Base-by-base conservation (phyloP, 768 basidiomycete species). In the Mycena galericulata region DNA sequence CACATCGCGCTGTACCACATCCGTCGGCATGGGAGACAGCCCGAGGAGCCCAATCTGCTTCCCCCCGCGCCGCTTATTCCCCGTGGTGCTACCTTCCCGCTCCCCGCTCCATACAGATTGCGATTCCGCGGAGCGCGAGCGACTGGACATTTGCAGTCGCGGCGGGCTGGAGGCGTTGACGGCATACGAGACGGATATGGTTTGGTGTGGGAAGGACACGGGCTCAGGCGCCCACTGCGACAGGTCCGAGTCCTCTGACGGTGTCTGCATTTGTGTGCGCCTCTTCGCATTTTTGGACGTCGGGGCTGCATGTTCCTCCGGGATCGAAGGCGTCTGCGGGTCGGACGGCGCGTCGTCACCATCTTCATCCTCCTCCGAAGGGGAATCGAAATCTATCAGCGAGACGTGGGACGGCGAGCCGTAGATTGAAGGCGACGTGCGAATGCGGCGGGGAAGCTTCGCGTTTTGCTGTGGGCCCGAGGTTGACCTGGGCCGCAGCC, bases 151-250 rank as follows among this genome's bases (percentile, higher is more conserved):
- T 24, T 41, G 45, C 12, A 26, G 9, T 38, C 49, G 60, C n/a
- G 56, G 47, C 0, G 47, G 27, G 10, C 36, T 27, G 11, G 36
- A 6, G 34, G 34, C 34, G 40, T 24, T 41, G 59, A 34, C 36
- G 17, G 67, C 14, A 32, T 47, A 56, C 34, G 63, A 57, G 34
- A 58, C 24, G 38, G 61, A 56, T 34, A 65, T 58, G 17, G 63
- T 36, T 26, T 62, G 55, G 26, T 43, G 27, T 0, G 69, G 65
- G 45, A 63, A 36, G 36, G 51, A 62, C 11, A 30, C 50, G 22
- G 69, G 69, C 36, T 67, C 69, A 1, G 69, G 65, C n/a, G 65
- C 69, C 69, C 69, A 71, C 11, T 32, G 49, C 12, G 65, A 56
- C 30, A 62, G 36, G 34, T 70, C 69, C 1, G 55, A 38, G 14